Evolutionary conservation across 441 rosid species (phyloP), one percentile per base, ranked within the genome.

Genomic region (Pelargonium citronellum): DNA sequence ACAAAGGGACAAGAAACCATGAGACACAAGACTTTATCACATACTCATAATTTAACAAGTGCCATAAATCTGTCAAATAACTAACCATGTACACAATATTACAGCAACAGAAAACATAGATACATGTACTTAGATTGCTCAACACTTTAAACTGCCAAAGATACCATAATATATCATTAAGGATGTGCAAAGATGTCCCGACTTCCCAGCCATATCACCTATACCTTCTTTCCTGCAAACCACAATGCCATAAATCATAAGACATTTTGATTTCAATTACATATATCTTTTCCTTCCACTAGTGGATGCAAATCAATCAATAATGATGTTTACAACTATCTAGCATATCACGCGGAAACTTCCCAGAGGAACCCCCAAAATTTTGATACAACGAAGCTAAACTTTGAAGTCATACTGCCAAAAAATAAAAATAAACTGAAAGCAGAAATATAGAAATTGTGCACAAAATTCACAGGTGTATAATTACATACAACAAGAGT

Each of bases 171-270:
- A 51, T 17, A 13, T 13, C 58, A 51, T 51, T 51, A 51, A 3
- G 6, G 57, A 49, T 13, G 57, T 43, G 47, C 10, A 43, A 43
- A 43, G 7, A 44, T 12, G 1, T 7, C 9, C 30, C 2, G 4
- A 9, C 49, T 44, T 44, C 49, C 49, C 49, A 44, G 49, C 49
- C 49, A 12, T 6, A 8, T 7, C 58, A 51, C 2, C 58, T 51
- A 51, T 51, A 51, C 58, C 58, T 51, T 51, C 58, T 51, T 51
- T 51, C 58, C 58, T 51, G 58, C 58, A 44, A 44, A 44, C 13
- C 49, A 44, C 0, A 3, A 44, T 44, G 49, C 30, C 30, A 27
- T 27, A 27, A 27, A 27, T 1, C 2, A 27, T 27, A 27, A 27
- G 30, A 27, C 0, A 22, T 22, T 22, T 22, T 22, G 24, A 22